phyloP scores from a whole-genome alignment of 176 grass and related monocot species.

The Urochloa ruziziensis region DNA sequence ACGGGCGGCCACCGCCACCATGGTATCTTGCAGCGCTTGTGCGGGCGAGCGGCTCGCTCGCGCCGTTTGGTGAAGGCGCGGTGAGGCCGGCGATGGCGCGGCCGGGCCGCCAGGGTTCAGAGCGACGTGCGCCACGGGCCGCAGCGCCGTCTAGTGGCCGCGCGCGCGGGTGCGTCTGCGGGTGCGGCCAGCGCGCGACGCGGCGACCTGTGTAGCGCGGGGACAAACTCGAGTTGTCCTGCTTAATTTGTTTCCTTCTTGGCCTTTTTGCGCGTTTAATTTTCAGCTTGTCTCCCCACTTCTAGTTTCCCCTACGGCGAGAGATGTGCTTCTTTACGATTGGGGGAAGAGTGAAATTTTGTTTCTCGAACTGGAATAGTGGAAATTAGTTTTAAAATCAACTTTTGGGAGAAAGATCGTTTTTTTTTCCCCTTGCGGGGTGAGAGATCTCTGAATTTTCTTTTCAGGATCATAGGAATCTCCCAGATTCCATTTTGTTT shows the following conservation, averaged over 20 bases:
- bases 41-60: not conserved
- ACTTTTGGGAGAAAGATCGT: not conserved
- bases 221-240: not conserved
- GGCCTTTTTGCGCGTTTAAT: not conserved
- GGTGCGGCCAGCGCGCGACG: not conserved
- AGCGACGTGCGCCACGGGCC: not conserved
- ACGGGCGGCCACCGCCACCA: not conserved
- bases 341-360: not conserved
- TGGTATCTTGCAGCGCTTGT: not conserved
- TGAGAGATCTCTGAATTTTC: not conserved
- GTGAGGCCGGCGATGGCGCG: not conserved
- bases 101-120: not conserved
- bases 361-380: not conserved
- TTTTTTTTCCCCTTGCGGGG: not conserved
- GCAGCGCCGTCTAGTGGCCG: not conserved
- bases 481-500: not conserved
- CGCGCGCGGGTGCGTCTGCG: not conserved
- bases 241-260: not conserved
- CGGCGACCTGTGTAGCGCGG: not conserved
- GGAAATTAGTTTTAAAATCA: not conserved
- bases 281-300: not conserved
- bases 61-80: not conserved
- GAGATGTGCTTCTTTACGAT: not conserved
- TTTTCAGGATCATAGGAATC: not conserved
- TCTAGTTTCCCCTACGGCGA: not conserved